These are phyloP conservation scores for Chloroidium sp. DNA, from an alignment of 163 green algal species.

Conservation along the genomic window DNA sequence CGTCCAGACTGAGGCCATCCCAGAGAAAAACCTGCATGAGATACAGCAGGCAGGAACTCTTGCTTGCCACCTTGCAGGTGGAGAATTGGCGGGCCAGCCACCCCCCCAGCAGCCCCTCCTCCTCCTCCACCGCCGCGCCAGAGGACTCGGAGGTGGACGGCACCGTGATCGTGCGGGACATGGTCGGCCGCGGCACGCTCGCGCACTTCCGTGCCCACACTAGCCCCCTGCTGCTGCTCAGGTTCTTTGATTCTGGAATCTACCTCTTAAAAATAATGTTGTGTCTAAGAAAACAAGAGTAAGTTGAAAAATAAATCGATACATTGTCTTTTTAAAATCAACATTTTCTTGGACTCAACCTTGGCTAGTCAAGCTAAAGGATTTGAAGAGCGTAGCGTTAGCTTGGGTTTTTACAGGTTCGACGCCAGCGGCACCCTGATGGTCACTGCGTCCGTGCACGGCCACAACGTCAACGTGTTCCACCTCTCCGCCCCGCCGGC, in stretches of 20 bases:
- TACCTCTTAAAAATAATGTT: too few species aligned
- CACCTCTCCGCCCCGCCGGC: slow-evolving; percentile 12
- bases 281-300: too few species aligned
- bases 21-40: too few species aligned
- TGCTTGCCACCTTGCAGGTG: too few species aligned
- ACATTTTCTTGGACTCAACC: too few species aligned
- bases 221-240: slow-evolving; percentile 30
- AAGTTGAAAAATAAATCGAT: too few species aligned
- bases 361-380: too few species aligned
- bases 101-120: neutral
- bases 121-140: neutral
- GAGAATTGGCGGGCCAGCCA: too few species aligned
- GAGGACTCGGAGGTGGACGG: slow-evolving; percentile 16
- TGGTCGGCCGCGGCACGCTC: slow-evolving; percentile 28
- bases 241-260: slow-evolving; percentile 12
- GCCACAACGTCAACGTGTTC: slow-evolving; percentile 56
- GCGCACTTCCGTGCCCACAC: slow-evolving; percentile 49
- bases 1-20: too few species aligned
- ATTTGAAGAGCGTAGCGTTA: too few species aligned
- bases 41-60: too few species aligned
- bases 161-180: slow-evolving; percentile 45
- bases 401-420: neutral
- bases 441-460: slow-evolving; percentile 42
- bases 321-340: too few species aligned
- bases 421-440: slow-evolving; percentile 45